Base-by-base conservation (phyloP, 345 rosid species). In the Eucalyptus albens region DNA sequence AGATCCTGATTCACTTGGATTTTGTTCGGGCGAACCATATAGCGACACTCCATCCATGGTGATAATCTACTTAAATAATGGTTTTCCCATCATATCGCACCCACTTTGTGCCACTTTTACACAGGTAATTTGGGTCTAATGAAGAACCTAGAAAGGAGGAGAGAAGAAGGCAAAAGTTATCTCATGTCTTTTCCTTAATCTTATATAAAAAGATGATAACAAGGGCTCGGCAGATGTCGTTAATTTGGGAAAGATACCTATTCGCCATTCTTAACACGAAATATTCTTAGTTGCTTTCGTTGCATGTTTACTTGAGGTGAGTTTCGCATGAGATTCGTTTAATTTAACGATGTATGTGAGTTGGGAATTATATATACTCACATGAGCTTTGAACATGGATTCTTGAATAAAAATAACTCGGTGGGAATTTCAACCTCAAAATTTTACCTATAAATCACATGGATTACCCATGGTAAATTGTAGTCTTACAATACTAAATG, bases 261-360 rank as follows among this genome's bases (percentile, higher is more conserved):
- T 29, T 62, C 33, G 5, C 21, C 77, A 65, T 15, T 62, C 69
- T 27, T 62, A 62, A 8, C 69, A 62, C 1, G 69, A 27, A 62
- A 62, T 27, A 62, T 62, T 60, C 33, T 60, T n/a, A 5, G 11
- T n/a, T 65, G 6, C 37, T 65, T 65, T n/a, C 6, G 1, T 65
- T n/a, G 40, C 37, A 65, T 65, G 10, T 15, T n/a, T n/a, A 33
- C 11, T 10, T 4, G 1, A n/a, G 33, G 21, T n/a, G 77, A n/a
- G 40, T 16, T n/a, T 65, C 11, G 0, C 11, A n/a, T 65, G 19
- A 65, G 21, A 65, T 8, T 16, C 11, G 11, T 17, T 65, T 65
- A 8, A n/a, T n/a, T 65, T 65, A 7, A 65, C 0, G 6, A 65
- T 0, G 0, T n/a, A 65, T 8, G 72, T 29, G 0, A 62, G 72